A percentile compares a stretch with the other conserved stretches of the same genome.
Evolutionary conservation across 257 asterid genomes (phyloP).

Genomic region (Lithospermum erythrorhizon): DNA sequence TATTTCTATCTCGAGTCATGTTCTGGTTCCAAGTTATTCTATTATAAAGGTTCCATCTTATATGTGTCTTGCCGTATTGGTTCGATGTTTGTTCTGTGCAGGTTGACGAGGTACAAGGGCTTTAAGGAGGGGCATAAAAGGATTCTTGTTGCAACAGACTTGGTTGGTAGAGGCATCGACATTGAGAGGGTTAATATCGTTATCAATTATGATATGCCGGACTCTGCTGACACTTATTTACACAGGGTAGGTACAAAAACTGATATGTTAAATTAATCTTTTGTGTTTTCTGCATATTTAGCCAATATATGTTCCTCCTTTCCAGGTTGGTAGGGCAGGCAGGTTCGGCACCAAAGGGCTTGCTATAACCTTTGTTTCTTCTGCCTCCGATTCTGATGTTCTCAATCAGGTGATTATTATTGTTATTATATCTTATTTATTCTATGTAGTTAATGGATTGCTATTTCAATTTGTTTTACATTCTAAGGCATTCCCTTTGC

Average conservation of each 20-base stretch:
- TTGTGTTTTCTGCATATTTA: neutral
- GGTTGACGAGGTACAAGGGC: constrained; percentile 74
- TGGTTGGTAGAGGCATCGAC: constrained; percentile 90
- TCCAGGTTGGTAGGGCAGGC: constrained; percentile 90
- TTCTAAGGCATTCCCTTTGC: neutral
- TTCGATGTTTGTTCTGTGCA: constrained; percentile 13
- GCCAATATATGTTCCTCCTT: too few species aligned
- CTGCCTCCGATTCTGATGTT: constrained; percentile 89
- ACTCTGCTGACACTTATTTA: constrained; percentile 80
- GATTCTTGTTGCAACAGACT: constrained; percentile 83
- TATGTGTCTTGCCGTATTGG: neutral
- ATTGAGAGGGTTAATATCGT: constrained; percentile 93
- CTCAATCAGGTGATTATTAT: constrained; percentile 38
- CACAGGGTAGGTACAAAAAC: constrained; percentile 49
- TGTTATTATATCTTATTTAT: too few species aligned
- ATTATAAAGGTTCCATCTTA: too few species aligned
- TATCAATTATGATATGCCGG: constrained; percentile 90
- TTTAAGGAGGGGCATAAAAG: constrained; percentile 92
- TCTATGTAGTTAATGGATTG: too few species aligned
- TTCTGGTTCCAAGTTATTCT: neutral
- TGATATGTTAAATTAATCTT: neutral
- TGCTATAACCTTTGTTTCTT: constrained; percentile 83
- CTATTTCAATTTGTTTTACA: neutral
- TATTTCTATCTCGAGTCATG: neutral
- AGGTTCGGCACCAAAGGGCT: constrained; percentile 92